phyloP scores from a whole-genome alignment of 306 rosid genomes.

The Casuarina cunninghamiana region DNA sequence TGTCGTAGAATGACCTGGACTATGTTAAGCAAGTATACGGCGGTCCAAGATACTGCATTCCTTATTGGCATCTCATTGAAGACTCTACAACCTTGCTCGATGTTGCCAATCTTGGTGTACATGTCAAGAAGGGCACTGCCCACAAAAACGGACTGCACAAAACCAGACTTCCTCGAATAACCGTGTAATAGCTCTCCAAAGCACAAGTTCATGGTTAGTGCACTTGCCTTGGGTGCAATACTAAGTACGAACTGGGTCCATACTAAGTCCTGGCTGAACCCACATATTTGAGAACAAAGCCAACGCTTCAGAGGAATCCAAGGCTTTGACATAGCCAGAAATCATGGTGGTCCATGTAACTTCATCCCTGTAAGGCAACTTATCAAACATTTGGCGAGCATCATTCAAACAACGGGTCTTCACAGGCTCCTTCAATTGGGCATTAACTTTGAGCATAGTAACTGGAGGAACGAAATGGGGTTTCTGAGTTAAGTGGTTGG shows the following conservation, averaged over 20 bases:
- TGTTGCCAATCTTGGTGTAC: slow-evolving; percentile 69
- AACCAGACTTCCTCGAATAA: slow-evolving; percentile 56
- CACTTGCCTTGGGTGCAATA: slow-evolving; percentile 70
- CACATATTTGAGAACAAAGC: slow-evolving; percentile 50
- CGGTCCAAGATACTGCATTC: slow-evolving; percentile 77
- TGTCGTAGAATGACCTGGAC: too few relatives aligned
- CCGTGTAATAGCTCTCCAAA: slow-evolving; percentile 62
- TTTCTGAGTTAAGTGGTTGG: slow-evolving; percentile 22
- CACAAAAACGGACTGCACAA: slow-evolving; percentile 65
- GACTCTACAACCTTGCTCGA: slow-evolving; percentile 51
- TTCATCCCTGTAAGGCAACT: slow-evolving; percentile 52
- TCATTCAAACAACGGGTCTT: slow-evolving; percentile 41
- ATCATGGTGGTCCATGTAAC: slow-evolving; percentile 61
- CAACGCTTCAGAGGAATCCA: slow-evolving; percentile 52
- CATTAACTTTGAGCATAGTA: slow-evolving; percentile 47
- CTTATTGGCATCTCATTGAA: slow-evolving; percentile 51
- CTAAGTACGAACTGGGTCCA: slow-evolving; percentile 64
- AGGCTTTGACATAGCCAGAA: slow-evolving; percentile 50
- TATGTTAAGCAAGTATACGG: slow-evolving; percentile 18
- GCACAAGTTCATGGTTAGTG: slow-evolving; percentile 34
- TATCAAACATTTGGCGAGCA: slow-evolving; percentile 58
- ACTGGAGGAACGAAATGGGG: slow-evolving; percentile 11
- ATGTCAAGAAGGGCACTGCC: slow-evolving; percentile 67
- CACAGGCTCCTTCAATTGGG: slow-evolving; percentile 49
- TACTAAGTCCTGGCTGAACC: slow-evolving; percentile 41